A percentile compares a stretch with the other conserved stretches of the same genome.
phyloP scores from a whole-genome alignment of 768 basidiomycete genomes.

The Boletus insuetus region DNA sequence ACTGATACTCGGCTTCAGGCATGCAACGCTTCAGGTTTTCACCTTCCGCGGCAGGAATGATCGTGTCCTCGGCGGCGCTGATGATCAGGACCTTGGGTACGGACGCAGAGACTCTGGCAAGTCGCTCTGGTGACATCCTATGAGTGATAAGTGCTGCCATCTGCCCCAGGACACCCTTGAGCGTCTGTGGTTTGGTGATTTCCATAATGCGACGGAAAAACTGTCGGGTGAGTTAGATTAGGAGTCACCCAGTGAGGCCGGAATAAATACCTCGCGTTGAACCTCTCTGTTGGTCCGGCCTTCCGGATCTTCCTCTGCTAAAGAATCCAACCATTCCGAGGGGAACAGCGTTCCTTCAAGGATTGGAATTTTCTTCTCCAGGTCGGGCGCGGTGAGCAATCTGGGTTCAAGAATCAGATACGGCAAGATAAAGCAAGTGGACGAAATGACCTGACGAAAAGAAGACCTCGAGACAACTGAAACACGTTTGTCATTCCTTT shows the following conservation, averaged over 20 bases:
- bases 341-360: conserved; percentile 62
- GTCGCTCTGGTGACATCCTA: conserved; percentile 46
- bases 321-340: conserved; percentile 53
- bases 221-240: conserved; percentile 32
- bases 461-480: conserved; percentile 40
- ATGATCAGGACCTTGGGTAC: conserved; percentile 67
- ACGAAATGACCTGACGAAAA: conserved; percentile 34
- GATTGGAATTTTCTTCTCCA: conserved; percentile 45
- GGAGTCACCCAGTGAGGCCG: background rate
- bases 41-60: conserved; percentile 55
- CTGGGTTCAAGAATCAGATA: conserved; percentile 30
- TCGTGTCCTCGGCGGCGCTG: conserved; percentile 65
- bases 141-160: conserved; percentile 69
- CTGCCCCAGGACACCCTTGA: conserved; percentile 67
- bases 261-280: conserved; percentile 47
- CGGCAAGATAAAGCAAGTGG: background rate
- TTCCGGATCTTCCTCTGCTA: conserved; percentile 49
- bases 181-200: conserved; percentile 55
- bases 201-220: conserved; percentile 42
- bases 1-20: conserved; percentile 53
- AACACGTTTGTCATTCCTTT: background rate
- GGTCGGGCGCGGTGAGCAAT: conserved; percentile 35
- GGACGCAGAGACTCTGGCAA: conserved; percentile 46
- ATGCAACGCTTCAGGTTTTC: conserved; percentile 51
- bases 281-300: conserved; percentile 66